Evolutionary conservation across 352 stramenopile species (phyloP).

Genomic region (Phytophthora nicotianae): DNA sequence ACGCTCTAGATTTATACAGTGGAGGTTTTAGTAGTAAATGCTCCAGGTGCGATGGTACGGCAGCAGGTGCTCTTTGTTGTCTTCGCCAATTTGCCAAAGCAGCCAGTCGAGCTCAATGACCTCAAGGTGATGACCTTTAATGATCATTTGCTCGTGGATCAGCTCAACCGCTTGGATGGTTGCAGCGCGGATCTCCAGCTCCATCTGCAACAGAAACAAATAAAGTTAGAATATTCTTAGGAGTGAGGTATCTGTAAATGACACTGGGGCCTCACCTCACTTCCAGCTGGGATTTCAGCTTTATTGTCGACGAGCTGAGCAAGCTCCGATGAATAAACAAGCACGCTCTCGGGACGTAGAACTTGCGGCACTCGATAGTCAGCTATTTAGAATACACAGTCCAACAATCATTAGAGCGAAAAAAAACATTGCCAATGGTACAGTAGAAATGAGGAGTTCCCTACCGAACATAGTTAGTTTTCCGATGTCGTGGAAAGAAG

Average conservation of each 20-base stretch:
- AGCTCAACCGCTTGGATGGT: constrained; percentile 87
- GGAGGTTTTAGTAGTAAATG: constrained; percentile 88
- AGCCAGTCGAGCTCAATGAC: constrained; percentile 90
- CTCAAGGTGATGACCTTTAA: constrained; percentile 45
- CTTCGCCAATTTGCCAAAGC: constrained; percentile 87
- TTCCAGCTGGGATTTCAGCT: constrained; percentile 60
- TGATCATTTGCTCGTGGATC: constrained; percentile 49
- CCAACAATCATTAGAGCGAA: background rate
- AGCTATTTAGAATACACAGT: constrained; percentile 34
- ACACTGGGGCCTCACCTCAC: constrained; percentile 51
- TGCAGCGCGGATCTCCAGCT: constrained; percentile 83
- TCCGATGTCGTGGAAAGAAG: constrained; percentile 81
- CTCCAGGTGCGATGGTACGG: constrained; percentile 86
- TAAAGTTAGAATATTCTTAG: background rate
- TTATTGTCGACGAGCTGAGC: constrained; percentile 57
- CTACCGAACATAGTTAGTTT: constrained; percentile 90
- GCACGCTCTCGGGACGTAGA: constrained; percentile 69
- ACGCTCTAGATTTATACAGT: too few species aligned
- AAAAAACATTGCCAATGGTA: too few species aligned
- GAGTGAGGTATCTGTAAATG: background rate
- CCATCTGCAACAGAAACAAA: constrained; percentile 43
- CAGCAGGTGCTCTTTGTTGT: constrained; percentile 71
- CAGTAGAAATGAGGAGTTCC: background rate
- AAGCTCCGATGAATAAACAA: constrained; percentile 64
- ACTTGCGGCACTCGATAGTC: constrained; percentile 90